These are phyloP conservation scores for Poronia punctata DNA, from an alignment of 495 filamentous ascomycete genomes.

Conservation along the genomic window DNA sequence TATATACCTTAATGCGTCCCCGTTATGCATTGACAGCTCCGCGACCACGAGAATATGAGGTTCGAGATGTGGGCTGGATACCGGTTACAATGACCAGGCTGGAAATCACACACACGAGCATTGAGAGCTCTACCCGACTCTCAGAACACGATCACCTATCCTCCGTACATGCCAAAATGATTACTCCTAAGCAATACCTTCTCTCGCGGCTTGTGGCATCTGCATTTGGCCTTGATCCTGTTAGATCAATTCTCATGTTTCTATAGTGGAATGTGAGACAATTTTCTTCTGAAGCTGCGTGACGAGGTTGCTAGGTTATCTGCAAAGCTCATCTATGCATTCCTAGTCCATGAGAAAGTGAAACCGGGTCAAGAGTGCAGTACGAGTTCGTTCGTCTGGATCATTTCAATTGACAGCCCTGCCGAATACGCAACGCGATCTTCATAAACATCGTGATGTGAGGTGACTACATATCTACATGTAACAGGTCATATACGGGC, in stretches of 20 bases:
- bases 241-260: too few relatives aligned
- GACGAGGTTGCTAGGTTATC: too few relatives aligned
- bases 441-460: neutral
- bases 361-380: too few relatives aligned
- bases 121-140: constrained; percentile 1
- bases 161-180: constrained; percentile 3
- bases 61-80: constrained; percentile 3
- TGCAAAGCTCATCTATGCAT: too few relatives aligned
- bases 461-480: constrained; percentile 1
- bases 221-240: too few relatives aligned
- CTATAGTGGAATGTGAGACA: neutral
- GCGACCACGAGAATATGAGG: constrained; percentile 4
- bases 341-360: too few relatives aligned
- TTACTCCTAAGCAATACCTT: too few relatives aligned
- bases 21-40: constrained; percentile 3
- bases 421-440: too few relatives aligned
- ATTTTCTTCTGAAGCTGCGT: neutral
- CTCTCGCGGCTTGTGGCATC: too few relatives aligned
- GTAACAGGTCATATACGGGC: too few relatives aligned
- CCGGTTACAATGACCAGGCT: constrained; percentile 2
- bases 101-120: constrained; percentile 2
- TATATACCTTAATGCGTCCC: constrained; percentile 8
- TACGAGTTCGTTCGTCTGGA: too few relatives aligned
- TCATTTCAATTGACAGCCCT: too few relatives aligned
- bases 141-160: neutral